phyloP scores from a whole-genome alignment of 257 asterid species.

The Thymus mandschuricus region DNA sequence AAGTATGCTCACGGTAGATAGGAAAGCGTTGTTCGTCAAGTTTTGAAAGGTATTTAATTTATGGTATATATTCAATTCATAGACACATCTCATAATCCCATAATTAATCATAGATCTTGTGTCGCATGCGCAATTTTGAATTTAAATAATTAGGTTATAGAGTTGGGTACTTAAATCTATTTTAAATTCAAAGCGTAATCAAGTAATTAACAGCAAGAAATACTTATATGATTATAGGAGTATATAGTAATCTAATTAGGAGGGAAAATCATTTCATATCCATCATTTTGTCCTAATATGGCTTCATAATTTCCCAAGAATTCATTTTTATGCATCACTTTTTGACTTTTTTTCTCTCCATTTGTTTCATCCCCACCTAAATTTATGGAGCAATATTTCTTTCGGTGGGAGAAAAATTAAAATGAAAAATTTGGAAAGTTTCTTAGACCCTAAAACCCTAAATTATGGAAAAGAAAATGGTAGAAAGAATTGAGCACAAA shows the following conservation, averaged over 20 bases:
- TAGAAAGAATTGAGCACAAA: conserved; percentile 6
- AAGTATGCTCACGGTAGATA: too few relatives aligned
- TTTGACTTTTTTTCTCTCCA: conserved; percentile 22
- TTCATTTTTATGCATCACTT: conserved; percentile 11
- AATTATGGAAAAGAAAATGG: not conserved
- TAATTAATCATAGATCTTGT: conserved; percentile 28
- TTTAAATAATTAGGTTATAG: conserved; percentile 4
- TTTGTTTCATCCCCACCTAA: conserved; percentile 22
- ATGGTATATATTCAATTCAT: too few relatives aligned
- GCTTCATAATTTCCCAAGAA: conserved; percentile 22
- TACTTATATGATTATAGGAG: conserved; percentile 9
- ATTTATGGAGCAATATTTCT: conserved; percentile 32
- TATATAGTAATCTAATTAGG: not conserved
- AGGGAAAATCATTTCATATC: conserved; percentile 36
- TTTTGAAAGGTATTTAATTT: too few relatives aligned
- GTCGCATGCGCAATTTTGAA: conserved; percentile 7
- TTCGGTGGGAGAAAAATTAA: conserved; percentile 36
- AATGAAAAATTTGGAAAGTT: conserved; percentile 21
- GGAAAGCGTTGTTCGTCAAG: too few relatives aligned
- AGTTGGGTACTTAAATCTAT: conserved; percentile 3
- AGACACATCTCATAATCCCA: conserved; percentile 16
- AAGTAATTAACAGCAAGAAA: conserved; percentile 15
- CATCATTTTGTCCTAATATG: conserved; percentile 43
- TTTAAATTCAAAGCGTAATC: conserved; percentile 6
- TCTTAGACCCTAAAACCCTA: conserved; percentile 18